Conservation (phyloP, 352 stramenopile genomes). For the Pythium sp. region DNA sequence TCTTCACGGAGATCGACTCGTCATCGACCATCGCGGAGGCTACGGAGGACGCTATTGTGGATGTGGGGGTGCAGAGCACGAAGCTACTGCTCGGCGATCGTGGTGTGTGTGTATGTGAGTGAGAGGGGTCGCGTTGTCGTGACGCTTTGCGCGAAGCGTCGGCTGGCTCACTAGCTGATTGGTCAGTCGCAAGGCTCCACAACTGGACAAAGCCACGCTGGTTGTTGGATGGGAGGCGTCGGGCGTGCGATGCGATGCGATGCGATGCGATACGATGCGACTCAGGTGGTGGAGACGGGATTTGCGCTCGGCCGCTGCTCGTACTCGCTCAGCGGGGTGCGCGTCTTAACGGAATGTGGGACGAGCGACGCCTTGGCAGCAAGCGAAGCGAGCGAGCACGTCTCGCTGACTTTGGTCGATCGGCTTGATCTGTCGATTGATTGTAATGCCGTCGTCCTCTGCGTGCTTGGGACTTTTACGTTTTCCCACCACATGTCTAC, state of each 20-base stretch:
- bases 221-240: neutral
- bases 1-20: conserved; percentile 62
- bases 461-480: conserved; percentile 4
- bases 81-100: neutral
- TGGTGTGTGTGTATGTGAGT: neutral
- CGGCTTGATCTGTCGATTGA: neutral
- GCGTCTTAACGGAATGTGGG: conserved; percentile 8
- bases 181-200: neutral
- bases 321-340: neutral
- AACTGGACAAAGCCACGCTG: conserved; percentile 1
- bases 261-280: too few relatives aligned
- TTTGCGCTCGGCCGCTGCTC: conserved; percentile 1
- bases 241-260: too few relatives aligned
- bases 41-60: neutral
- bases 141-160: neutral
- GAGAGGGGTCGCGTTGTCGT: conserved; percentile 8
- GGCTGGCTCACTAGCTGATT: neutral
- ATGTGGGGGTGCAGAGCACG: neutral
- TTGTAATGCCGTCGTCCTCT: conserved; percentile 5
- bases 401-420: neutral
- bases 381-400: neutral
- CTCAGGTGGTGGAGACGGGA: neutral
- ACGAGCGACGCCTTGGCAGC: neutral
- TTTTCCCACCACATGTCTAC: conserved; percentile 2
- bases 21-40: conserved; percentile 49